Evolutionary conservation across 2,329 filamentous ascomycete species (phyloP).

Genomic region (Scytalidium sp.): DNA sequence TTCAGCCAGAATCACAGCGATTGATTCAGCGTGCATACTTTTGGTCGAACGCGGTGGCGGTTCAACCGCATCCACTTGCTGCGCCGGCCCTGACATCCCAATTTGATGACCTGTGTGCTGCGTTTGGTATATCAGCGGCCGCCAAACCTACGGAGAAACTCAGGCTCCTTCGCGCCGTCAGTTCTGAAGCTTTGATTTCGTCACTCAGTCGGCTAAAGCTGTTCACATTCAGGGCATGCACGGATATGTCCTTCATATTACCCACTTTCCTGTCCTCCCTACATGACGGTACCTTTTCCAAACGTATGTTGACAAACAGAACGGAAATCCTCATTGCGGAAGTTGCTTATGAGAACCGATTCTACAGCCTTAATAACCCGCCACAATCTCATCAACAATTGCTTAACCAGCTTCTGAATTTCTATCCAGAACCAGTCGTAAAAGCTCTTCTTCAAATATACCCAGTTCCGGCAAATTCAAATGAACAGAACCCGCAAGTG

Average conservation of each 20-base stretch:
- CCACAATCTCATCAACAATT: not conserved
- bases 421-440: not conserved
- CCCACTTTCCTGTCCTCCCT: not conserved
- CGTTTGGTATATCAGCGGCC: conserved; percentile 27
- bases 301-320: not conserved
- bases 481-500: not conserved
- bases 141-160: conserved; percentile 29
- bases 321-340: not conserved
- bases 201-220: conserved; percentile 36
- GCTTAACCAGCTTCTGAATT: not conserved
- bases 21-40: conserved; percentile 12
- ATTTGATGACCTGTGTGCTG: conserved; percentile 38
- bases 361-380: conserved; percentile 1
- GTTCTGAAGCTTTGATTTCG: conserved; percentile 20
- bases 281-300: not conserved
- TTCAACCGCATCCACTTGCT: conserved; percentile 36
- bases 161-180: conserved; percentile 28
- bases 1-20: conserved; percentile 6
- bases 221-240: conserved; percentile 44
- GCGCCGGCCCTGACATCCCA: conserved; percentile 20
- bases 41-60: conserved; percentile 41
- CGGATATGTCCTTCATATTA: conserved; percentile 36
- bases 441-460: not conserved
- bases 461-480: not conserved
- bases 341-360: not conserved